A percentile compares a stretch with the other conserved stretches of the same genome.
Evolutionary conservation across 257 asterid species (phyloP).

Genomic region (Petunia axillaris): DNA sequence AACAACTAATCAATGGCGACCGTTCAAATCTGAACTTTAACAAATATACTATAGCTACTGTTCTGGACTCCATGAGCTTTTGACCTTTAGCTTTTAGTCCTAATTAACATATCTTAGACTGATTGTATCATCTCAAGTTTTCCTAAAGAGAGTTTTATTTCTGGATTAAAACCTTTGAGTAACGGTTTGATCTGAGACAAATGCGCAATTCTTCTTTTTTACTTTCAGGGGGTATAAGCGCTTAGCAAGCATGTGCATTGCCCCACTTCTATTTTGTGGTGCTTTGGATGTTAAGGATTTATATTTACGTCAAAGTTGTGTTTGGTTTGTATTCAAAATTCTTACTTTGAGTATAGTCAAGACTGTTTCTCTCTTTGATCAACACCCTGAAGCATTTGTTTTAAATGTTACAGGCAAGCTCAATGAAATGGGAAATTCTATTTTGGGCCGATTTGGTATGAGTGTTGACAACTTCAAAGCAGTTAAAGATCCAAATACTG

Average conservation of each 20-base stretch:
- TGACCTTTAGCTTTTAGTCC: background rate
- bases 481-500: conserved; percentile 88
- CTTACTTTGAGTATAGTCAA: background rate
- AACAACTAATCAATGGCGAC: too few species aligned
- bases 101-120: background rate
- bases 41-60: background rate
- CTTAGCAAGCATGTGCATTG: background rate
- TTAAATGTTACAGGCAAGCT: conserved; percentile 59
- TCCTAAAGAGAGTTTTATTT: background rate
- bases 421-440: conserved; percentile 88
- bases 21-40: too few species aligned
- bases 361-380: background rate
- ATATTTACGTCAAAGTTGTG: background rate
- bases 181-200: background rate
- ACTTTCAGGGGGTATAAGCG: background rate
- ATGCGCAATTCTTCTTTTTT: background rate
- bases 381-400: background rate
- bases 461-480: conserved; percentile 91
- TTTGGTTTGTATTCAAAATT: background rate
- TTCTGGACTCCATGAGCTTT: background rate
- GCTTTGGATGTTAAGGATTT: background rate
- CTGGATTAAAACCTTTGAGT: background rate
- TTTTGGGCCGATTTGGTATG: conserved; percentile 94
- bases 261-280: background rate
- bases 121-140: background rate